Evolutionary conservation across 805 yeast species (phyloP), one percentile per base, ranked within the genome.

Genomic region (Candida maesae): DNA sequence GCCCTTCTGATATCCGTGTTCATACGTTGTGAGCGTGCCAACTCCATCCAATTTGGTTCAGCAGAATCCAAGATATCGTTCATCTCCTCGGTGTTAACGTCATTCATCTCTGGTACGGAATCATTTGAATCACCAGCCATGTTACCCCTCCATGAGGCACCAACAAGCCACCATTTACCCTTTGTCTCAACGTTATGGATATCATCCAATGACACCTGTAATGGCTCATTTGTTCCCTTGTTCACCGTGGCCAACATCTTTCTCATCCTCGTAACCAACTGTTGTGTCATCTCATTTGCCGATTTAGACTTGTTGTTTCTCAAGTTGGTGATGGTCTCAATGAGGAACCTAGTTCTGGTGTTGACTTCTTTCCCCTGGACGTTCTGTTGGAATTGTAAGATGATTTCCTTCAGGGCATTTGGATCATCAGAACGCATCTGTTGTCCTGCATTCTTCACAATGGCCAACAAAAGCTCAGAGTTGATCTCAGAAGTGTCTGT

Each of bases 81-180:
- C 32, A 48, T 33, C 26, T 46, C 45, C 14, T 48, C 48, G 18
- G 36, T 44, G n/a, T 51, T 42, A 3, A 44, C 52, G 3, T 52
- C 50, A 17, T n/a, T n/a, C n/a, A 56, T 60, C 20, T 59, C 53
- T 6, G 16, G 37, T 7, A n/a, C n/a, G n/a, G n/a, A n/a, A n/a
- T 51, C 46, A 5, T 52, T 30, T 3, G 28, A 24, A 7, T 16
- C 41, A 15, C 32, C 59, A 24, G 47, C 49, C 33, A 64, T 70
- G 41, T 68, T 65, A 3, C 96, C 96, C 55, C 79, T 86, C 96
- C 97, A 93, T 0, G 99, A 96, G 1, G 98, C 86, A 36, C 99
- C 99, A 23, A 93, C 91, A 24, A 93, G 70, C 99, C 99, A 93
- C 99, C 99, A 93, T 63, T 91, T 93, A 42, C 99, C 99, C 49